Conservation (phyloP, 2,329 filamentous ascomycete species). For the Nannizzia gypsea region DNA sequence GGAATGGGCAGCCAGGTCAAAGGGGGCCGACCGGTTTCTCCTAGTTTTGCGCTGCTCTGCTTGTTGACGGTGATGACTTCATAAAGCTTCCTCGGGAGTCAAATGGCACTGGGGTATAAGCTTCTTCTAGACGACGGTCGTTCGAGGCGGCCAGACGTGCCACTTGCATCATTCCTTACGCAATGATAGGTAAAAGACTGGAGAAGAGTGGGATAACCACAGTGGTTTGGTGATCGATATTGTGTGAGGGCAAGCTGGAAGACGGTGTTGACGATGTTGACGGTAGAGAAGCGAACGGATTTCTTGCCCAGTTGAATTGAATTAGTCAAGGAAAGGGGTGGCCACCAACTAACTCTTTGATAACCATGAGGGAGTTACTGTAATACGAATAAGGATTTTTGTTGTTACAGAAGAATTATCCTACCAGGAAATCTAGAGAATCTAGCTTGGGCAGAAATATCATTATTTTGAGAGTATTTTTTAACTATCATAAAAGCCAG, state of each 20-base stretch:
- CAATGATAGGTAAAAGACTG: background rate
- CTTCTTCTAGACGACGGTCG: background rate
- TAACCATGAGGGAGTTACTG: no score
- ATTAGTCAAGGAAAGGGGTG: no score
- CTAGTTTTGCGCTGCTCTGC: background rate
- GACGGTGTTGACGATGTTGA: no score
- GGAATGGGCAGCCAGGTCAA: background rate
- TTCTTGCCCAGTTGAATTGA: no score
- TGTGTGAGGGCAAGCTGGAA: no score
- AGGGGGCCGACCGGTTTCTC: background rate
- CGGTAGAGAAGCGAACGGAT: no score
- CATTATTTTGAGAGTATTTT: background rate
- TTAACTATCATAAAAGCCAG: background rate
- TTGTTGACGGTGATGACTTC: background rate
- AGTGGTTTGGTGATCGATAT: background rate
- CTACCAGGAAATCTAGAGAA: no score
- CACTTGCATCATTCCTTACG: constrained; percentile 1
- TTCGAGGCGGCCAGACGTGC: background rate
- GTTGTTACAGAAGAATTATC: no score
- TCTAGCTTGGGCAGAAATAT: no score
- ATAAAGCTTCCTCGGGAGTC: background rate
- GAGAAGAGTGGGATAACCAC: background rate
- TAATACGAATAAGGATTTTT: no score
- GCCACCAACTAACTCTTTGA: no score
- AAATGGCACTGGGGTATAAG: background rate